Percentiles rank a stretch among this genome's conserved stretches.
These are phyloP conservation scores for Uncinocarpus reesii DNA, from an alignment of 2,329 filamentous ascomycete genomes.

Conservation along the genomic window DNA sequence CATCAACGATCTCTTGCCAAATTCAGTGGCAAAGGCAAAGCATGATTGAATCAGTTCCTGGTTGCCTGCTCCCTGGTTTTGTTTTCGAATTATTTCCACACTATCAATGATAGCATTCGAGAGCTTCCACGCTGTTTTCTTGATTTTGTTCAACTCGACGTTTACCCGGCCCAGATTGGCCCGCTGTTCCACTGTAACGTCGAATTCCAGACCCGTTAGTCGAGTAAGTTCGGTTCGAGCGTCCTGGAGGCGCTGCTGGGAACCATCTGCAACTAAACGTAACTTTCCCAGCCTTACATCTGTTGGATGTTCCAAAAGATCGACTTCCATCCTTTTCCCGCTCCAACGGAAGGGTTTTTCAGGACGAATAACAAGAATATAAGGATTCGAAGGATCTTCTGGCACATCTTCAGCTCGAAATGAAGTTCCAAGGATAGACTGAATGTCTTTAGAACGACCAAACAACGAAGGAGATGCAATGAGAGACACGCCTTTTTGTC, in stretches of 20 bases:
- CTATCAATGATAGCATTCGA: slow-evolving; percentile 99
- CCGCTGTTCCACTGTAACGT: slow-evolving; percentile 80
- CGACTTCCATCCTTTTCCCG: slow-evolving; percentile 60
- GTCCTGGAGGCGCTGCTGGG: slow-evolving; percentile 63
- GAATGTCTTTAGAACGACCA: slow-evolving; percentile 68
- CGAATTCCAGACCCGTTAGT: slow-evolving; percentile 71
- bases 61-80: slow-evolving; percentile 65
- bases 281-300: slow-evolving; percentile 81
- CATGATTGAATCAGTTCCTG: slow-evolving; percentile 96
- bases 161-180: slow-evolving; percentile 92
- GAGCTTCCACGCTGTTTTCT: slow-evolving; percentile 88
- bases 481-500: slow-evolving; percentile 67
- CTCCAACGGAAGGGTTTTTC: slow-evolving; percentile 73
- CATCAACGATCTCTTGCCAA: slow-evolving; percentile 83
- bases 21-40: slow-evolving; percentile 98
- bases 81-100: slow-evolving; percentile 80
- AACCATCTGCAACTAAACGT: slow-evolving; percentile 79
- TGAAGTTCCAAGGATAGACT: slow-evolving; percentile 71
- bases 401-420: slow-evolving; percentile 58
- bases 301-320: slow-evolving; percentile 65
- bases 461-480: slow-evolving; percentile 73
- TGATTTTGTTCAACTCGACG: slow-evolving; percentile 80
- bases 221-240: slow-evolving; percentile 71
- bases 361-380: slow-evolving; percentile 73
- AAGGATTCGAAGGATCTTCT: slow-evolving; percentile 69